Conservation (phyloP, 345 rosid species). For the Abelmoschus esculentus region DNA sequence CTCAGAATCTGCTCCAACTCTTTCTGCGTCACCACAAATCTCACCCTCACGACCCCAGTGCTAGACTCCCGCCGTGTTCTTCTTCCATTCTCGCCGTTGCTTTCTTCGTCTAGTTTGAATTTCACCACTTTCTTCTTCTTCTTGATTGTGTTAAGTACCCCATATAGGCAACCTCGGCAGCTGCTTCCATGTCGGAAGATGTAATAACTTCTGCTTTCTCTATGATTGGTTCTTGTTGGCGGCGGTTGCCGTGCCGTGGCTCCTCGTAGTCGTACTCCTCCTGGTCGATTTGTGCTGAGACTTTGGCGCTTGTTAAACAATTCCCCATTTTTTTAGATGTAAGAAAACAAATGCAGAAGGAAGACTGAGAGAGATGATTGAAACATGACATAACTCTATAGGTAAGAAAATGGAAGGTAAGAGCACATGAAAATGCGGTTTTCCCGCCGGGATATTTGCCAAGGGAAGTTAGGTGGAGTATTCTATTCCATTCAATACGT, state of each 20-base stretch:
- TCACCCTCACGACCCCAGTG: constrained; percentile 40
- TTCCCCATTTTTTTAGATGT: constrained; percentile 31
- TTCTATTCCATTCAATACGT: not conserved
- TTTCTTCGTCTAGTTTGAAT: constrained; percentile 20
- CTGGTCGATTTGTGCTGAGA: constrained; percentile 9
- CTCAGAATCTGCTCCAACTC: constrained; percentile 51
- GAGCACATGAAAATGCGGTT: constrained; percentile 44
- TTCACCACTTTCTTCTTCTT: constrained; percentile 18
- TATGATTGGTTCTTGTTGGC: not conserved
- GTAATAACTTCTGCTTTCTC: not conserved
- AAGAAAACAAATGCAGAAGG: not conserved
- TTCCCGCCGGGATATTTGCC: constrained; percentile 41
- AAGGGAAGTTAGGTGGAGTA: not conserved
- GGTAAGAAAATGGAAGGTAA: not conserved
- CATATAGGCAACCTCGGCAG: not conserved
- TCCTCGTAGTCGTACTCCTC: not conserved
- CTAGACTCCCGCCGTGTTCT: constrained; percentile 5
- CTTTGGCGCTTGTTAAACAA: constrained; percentile 18
- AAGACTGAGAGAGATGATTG: constrained; percentile 13
- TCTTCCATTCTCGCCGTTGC: not conserved
- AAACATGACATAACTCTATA: constrained; percentile 5
- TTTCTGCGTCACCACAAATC: constrained; percentile 48
- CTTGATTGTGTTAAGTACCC: not conserved
- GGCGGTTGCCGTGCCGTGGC: not conserved
- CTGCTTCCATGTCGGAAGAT: not conserved